Base-by-base conservation (phyloP, 2,329 filamentous ascomycete species). In the Aureobasidium namibiae region DNA sequence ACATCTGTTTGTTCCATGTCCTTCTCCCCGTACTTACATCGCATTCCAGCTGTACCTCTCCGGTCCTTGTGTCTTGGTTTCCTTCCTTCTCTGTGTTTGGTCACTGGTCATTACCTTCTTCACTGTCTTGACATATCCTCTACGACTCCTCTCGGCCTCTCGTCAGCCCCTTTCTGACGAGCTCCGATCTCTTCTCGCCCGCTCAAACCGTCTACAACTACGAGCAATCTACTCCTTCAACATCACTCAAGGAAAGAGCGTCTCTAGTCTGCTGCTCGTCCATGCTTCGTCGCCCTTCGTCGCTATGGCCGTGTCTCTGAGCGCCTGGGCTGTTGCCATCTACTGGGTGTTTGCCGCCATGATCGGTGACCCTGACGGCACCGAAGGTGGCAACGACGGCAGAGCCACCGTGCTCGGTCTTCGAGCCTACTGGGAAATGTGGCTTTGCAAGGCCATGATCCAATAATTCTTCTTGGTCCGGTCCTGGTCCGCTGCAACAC, bases 291-390 rank as follows among this genome's bases (percentile, higher is more conserved):
- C 81, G 3, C 81, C 83, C 1, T 66, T 85, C 39, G 69, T 84
- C 50, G 81, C 81, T 56, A 69, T 84, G 11, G 80, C 78, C 38
- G 74, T 85, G 48, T 76, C 82, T 21, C 68, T 84, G 14, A 78
- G 79, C 1, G 76, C 79, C 6, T 86, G 82, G 82, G 78, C 80
- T 0, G 76, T 82, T 0, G 82, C 81, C 1, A 79, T 76, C 21
- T 86, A 85, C 72, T 86, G 83, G 83, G 72, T 84, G 54, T 84
- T 83, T 66, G 76, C 81, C 24, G 78, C 78, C 65, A 80, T 85
- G 11, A 72, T 86, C 50, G 83, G 83, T 4, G 83, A 86, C 69
- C 83, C 83, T 31, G 82, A 83, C 58, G 78, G 80, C 26, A 75
- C 74, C 61, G 80, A 82, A 65, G 76, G 76, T 61, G 78, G 79